Conservation (phyloP, 495 filamentous ascomycete genomes). For the Amorphotheca resinae region DNA sequence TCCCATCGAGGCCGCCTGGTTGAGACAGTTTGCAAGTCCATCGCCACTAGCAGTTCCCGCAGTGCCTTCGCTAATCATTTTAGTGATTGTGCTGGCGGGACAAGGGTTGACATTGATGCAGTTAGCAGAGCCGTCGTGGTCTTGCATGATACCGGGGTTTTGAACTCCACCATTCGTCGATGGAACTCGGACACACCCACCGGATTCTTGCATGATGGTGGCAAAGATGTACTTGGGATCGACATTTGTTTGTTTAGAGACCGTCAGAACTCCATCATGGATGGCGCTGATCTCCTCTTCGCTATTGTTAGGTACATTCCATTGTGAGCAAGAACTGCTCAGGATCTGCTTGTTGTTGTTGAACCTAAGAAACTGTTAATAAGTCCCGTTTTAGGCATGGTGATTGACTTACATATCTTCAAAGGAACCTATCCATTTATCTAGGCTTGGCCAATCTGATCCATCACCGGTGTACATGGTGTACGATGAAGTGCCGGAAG, state of each 20-base stretch:
- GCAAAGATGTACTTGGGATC: constrained; percentile 30
- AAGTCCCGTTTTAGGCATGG: too few relatives aligned
- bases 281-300: constrained; percentile 29
- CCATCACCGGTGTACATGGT: too few relatives aligned
- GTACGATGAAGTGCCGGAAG: too few relatives aligned
- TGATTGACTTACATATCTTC: too few relatives aligned
- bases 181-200: constrained; percentile 42
- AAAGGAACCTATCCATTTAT: too few relatives aligned
- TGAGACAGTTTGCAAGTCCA: constrained; percentile 30
- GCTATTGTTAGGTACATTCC: too few relatives aligned
- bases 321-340: too few relatives aligned
- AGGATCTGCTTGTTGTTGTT: too few relatives aligned
- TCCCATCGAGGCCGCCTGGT: constrained; percentile 5
- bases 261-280: constrained; percentile 25
- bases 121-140: constrained; percentile 32
- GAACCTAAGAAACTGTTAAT: too few relatives aligned
- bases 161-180: constrained; percentile 28
- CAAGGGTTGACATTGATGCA: constrained; percentile 38
- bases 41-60: constrained; percentile 28
- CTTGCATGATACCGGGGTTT: constrained; percentile 47
- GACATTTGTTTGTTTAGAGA: constrained; percentile 27
- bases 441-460: too few relatives aligned
- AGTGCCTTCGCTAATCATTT: constrained; percentile 32
- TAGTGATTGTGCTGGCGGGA: constrained; percentile 21
- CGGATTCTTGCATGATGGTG: constrained; percentile 46